Conservation (phyloP, 495 filamentous ascomycete species). For the Lindgomyces ingoldianus region DNA sequence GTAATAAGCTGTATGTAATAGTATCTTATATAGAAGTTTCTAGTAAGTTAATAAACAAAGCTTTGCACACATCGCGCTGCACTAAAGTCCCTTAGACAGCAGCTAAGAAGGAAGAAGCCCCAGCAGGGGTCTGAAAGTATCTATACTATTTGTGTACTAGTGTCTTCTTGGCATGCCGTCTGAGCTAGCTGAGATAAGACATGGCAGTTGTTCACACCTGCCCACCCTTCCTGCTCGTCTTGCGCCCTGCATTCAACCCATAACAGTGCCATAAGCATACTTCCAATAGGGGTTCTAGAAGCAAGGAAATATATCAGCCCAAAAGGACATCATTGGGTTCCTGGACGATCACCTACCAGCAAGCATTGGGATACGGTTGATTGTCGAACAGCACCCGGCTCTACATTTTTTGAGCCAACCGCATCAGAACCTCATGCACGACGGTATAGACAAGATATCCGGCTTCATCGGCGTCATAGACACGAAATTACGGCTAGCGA, state of each 20-base stretch:
- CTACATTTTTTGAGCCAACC: slow-evolving; percentile 81
- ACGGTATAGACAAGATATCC: slow-evolving; percentile 51
- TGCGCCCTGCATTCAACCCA: slow-evolving; percentile 93
- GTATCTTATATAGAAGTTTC: no score
- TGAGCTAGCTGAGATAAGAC: no score
- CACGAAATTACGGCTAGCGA: slow-evolving; percentile 79
- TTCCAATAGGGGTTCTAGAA: slow-evolving; percentile 89
- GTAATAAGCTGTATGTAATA: no score
- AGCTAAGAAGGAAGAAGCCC: no score
- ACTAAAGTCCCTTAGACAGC: no score
- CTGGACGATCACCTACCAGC: slow-evolving; percentile 92
- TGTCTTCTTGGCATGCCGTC: no score
- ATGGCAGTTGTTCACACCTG: slow-evolving; percentile 76
- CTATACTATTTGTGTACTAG: no score
- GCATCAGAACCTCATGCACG: slow-evolving; percentile 53
- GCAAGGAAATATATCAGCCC: slow-evolving; percentile 83
- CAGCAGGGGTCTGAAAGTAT: no score
- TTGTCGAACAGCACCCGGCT: slow-evolving; percentile 96
- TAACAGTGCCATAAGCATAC: slow-evolving; percentile 86
- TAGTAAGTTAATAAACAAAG: no score
- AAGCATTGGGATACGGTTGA: slow-evolving; percentile 87
- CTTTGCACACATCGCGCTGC: no score
- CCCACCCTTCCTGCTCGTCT: slow-evolving; percentile 91
- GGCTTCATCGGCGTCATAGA: slow-evolving; percentile 97
- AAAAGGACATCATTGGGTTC: slow-evolving; percentile 78